Evolutionary conservation across 768 basidiomycete species (phyloP), one percentile per base, ranked within the genome.

Genomic region (Termitomyces sp.): DNA sequence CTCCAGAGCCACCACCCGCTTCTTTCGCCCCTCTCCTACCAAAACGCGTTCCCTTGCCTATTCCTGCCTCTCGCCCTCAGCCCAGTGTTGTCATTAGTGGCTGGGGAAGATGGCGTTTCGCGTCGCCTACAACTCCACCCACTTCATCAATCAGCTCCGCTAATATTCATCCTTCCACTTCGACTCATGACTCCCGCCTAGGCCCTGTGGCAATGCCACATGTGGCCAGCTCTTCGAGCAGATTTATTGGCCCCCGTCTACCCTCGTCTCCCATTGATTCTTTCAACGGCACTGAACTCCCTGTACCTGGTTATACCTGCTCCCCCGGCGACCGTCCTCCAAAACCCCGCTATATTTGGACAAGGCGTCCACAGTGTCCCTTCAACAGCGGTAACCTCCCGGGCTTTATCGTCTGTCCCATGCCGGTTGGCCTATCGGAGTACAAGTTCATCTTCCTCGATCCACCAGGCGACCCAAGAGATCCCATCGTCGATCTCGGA

Each of bases 181-280:
- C 28, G 12, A 40, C 26, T 5, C 10, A 28, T 10, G 16, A 18
- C 28, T n/a, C 28, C 40, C 40, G 38, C 40, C 40, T 28, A 7
- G 52, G 40, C 40, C 28, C 52, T n/a, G 40, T 54, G 52, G 52
- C n/a, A 54, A 54, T n/a, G 28, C 40, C 40, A 54, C 40, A n/a
- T 54, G 53, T 14, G 53, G 50, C 23, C 35, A 9, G 33, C 35
- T 36, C 20, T 16, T 48, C 47, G 26, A 30, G 30, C 12, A 13
- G 6, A 9, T 36, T 36, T 2, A 51, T 51, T 18, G 50, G 50
- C 14, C 38, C 52, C 5, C 36, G 23, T 30, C 28, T 53, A 30
- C 52, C 52, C 26, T 12, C 28, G 6, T 53, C 52, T 41, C 38
- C 38, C 18, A 28, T 53, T 28, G 38, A 38, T 18, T 53, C 52